Percentiles rank a stretch among this genome's conserved stretches.
These are phyloP conservation scores for Botryosphaeria dothidea DNA, from an alignment of 2,329 filamentous ascomycete genomes.

Conservation along the genomic window DNA sequence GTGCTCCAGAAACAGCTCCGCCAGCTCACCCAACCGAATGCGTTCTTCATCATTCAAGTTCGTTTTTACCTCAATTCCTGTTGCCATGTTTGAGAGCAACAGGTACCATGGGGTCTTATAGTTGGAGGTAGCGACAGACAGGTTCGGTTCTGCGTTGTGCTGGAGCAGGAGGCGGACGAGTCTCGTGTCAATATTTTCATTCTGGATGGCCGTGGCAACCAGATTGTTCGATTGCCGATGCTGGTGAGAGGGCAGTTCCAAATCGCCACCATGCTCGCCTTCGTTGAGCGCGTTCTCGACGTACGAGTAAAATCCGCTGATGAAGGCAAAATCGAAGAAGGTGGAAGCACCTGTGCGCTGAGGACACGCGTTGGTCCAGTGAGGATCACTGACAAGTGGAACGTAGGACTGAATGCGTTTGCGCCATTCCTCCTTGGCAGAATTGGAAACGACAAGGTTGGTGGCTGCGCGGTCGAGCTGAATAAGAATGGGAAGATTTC, in stretches of 20 bases:
- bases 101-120: constrained; percentile 10
- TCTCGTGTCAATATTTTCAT: background rate
- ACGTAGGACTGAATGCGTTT: background rate
- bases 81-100: background rate
- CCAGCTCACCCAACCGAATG: background rate
- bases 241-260: background rate
- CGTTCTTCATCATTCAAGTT: background rate
- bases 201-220: background rate
- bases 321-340: constrained; percentile 13
- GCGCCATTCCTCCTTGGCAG: background rate
- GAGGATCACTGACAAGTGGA: background rate
- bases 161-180: background rate
- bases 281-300: background rate
- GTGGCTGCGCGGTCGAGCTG: background rate
- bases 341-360: background rate
- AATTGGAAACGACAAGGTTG: background rate
- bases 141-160: background rate
- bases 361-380: constrained; percentile 13
- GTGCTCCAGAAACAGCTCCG: background rate
- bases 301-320: constrained; percentile 3
- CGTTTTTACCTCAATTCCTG: background rate
- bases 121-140: background rate
- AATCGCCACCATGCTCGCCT: background rate
- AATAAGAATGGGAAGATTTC: background rate
- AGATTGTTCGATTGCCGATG: background rate